Evolutionary conservation across 1,284 basidiomycete genomes (phyloP).

Genomic region (Ganoderma lucidum): DNA sequence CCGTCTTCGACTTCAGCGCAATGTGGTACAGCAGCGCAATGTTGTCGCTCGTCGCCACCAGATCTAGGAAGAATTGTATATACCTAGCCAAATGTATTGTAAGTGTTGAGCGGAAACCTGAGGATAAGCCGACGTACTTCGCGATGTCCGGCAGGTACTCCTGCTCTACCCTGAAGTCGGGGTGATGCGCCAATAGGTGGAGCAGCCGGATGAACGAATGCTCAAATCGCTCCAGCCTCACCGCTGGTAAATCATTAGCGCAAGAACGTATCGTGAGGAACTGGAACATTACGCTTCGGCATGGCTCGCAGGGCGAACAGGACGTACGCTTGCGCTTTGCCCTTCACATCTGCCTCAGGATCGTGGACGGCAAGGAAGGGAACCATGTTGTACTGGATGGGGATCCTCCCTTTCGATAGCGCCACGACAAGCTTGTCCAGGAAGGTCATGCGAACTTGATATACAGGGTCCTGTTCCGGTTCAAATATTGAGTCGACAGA

Average conservation of each 20-base stretch:
- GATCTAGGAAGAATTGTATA: constrained; percentile 88
- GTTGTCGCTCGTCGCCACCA: constrained; percentile 80
- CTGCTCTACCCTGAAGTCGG: constrained; percentile 78
- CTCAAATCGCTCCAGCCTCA: constrained; percentile 78
- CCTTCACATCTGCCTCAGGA: constrained; percentile 84
- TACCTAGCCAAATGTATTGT: constrained; percentile 61
- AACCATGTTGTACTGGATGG: constrained; percentile 81
- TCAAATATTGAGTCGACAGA: neutral
- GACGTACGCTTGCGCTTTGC: constrained; percentile 67
- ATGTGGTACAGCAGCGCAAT: constrained; percentile 86
- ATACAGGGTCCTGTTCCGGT: constrained; percentile 79
- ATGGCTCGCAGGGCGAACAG: constrained; percentile 54
- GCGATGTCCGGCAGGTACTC: constrained; percentile 77
- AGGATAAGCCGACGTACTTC: constrained; percentile 53
- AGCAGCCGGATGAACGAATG: constrained; percentile 86
- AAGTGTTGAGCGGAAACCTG: neutral
- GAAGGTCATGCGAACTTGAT: constrained; percentile 84
- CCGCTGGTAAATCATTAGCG: constrained; percentile 46
- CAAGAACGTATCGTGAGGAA: neutral
- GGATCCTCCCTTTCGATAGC: constrained; percentile 68
- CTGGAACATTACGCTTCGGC: constrained; percentile 51
- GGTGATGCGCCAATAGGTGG: constrained; percentile 92
- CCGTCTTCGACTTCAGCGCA: constrained; percentile 86
- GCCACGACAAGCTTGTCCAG: constrained; percentile 78
- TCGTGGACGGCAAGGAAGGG: constrained; percentile 92